Conservation (phyloP, 257 asterid genomes). For the Euphrasia confusa region DNA sequence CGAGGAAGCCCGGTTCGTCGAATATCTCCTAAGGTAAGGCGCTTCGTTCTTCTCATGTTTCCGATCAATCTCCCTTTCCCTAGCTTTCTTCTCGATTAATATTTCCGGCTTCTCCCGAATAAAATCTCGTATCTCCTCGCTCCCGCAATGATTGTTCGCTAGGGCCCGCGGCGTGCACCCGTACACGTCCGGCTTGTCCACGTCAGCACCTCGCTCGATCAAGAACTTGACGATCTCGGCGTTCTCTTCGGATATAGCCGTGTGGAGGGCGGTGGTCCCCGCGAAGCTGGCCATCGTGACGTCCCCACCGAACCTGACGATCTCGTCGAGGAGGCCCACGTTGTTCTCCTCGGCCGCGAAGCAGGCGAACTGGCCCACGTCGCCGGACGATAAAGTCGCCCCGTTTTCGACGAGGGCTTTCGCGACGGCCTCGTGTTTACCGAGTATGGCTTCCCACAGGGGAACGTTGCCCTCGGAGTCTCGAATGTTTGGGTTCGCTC, state of each 20-base stretch:
- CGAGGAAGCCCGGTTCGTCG: constrained; percentile 38
- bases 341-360: constrained; percentile 53
- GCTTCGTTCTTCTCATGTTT: constrained; percentile 20
- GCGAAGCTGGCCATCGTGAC: constrained; percentile 36
- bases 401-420: constrained; percentile 49
- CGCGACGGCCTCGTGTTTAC: constrained; percentile 39
- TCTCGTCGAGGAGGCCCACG: constrained; percentile 47
- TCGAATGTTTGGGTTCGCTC: constrained; percentile 64
- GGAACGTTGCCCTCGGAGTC: constrained; percentile 83
- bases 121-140: constrained; percentile 52
- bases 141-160: constrained; percentile 62
- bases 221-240: constrained; percentile 53
- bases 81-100: too few relatives aligned
- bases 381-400: constrained; percentile 56
- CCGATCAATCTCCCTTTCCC: neutral
- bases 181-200: constrained; percentile 52
- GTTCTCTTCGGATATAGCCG: constrained; percentile 56
- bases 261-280: constrained; percentile 70
- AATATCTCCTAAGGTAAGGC: constrained; percentile 41
- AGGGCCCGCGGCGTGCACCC: constrained; percentile 70
- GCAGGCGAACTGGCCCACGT: constrained; percentile 61
- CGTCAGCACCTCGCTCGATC: constrained; percentile 52
- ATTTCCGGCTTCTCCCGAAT: constrained; percentile 23
- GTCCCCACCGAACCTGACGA: constrained; percentile 54
- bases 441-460: constrained; percentile 72